Percentiles rank a stretch among this genome's conserved stretches.
Evolutionary conservation across 768 basidiomycete species (phyloP).

Genomic region (Mycena pura): DNA sequence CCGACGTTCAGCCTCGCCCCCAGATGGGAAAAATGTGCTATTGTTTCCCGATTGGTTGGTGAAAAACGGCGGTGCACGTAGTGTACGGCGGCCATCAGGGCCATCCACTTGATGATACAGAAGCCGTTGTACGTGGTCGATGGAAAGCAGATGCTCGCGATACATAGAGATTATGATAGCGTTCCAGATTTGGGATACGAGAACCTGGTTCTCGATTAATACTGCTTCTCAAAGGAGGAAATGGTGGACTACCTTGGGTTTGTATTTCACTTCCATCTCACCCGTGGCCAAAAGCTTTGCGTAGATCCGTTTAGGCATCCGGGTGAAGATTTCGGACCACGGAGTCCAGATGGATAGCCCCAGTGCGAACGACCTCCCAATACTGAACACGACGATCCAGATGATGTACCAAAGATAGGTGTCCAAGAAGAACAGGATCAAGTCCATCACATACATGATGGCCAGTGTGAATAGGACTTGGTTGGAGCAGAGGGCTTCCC

Average conservation of each 20-base stretch:
- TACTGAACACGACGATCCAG: slow-evolving; percentile 95
- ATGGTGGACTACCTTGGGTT: slow-evolving; percentile 77
- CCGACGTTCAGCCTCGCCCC: slow-evolving; percentile 95
- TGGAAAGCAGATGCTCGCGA: slow-evolving; percentile 95
- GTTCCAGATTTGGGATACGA: slow-evolving; percentile 99
- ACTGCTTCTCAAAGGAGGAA: neutral
- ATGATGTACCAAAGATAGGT: slow-evolving; percentile 99
- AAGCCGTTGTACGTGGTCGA: slow-evolving; percentile 96
- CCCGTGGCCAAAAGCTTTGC: slow-evolving; percentile 94
- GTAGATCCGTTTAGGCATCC: slow-evolving; percentile 97
- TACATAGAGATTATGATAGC: slow-evolving; percentile 99
- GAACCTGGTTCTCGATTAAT: slow-evolving; percentile 53
- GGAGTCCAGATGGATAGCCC: slow-evolving; percentile 99
- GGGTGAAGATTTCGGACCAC: slow-evolving; percentile 96
- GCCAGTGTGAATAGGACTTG: slow-evolving; percentile 94
- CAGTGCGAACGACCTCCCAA: slow-evolving; percentile 87
- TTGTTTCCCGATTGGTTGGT: slow-evolving; percentile 83
- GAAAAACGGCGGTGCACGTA: slow-evolving; percentile 98
- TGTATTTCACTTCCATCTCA: slow-evolving; percentile 99
- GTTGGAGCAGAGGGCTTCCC: slow-evolving; percentile 81
- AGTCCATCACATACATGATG: slow-evolving; percentile 99
- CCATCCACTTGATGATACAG: slow-evolving; percentile 97
- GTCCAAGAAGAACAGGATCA: slow-evolving; percentile 98
- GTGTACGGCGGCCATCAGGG: slow-evolving; percentile 85
- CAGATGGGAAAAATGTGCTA: slow-evolving; percentile 89